A percentile compares a stretch with the other conserved stretches of the same genome.
Conservation (phyloP, 352 stramenopile genomes). For the Phytophthora fragariae region DNA sequence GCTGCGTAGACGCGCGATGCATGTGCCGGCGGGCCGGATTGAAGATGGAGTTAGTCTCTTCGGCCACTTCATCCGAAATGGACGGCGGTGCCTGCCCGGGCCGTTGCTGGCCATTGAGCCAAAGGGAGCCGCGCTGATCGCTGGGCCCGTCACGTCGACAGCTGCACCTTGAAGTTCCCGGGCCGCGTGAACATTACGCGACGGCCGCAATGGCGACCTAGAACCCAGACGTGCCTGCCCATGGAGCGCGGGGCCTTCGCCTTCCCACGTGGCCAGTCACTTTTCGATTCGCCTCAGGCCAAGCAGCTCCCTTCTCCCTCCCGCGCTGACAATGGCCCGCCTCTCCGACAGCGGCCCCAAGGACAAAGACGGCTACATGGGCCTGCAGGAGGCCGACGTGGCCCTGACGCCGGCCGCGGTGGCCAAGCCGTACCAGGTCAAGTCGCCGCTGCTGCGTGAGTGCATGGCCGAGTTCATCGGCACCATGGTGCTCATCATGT, state of each 20-base stretch:
- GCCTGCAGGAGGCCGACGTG: slow-evolving; percentile 38
- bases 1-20: not conserved
- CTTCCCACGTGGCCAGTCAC: slow-evolving; percentile 23
- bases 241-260: slow-evolving; percentile 22
- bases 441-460: slow-evolving; percentile 55
- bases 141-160: slow-evolving; percentile 25
- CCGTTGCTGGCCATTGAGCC: not conserved
- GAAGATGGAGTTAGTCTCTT: not conserved
- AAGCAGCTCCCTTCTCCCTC: slow-evolving; percentile 1
- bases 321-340: slow-evolving; percentile 18
- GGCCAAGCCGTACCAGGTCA: slow-evolving; percentile 42
- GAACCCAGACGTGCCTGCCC: not conserved
- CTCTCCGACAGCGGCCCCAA: slow-evolving; percentile 37
- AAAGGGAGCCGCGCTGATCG: not conserved
- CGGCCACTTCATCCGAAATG: slow-evolving; percentile 5
- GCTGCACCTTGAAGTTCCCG: slow-evolving; percentile 28
- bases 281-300: slow-evolving; percentile 19
- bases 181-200: slow-evolving; percentile 28
- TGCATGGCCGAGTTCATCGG: slow-evolving; percentile 73
- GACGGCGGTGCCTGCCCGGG: not conserved
- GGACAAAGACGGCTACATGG: slow-evolving; percentile 39
- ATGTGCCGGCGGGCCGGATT: slow-evolving; percentile 8
- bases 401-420: slow-evolving; percentile 15
- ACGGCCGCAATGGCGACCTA: slow-evolving; percentile 6
- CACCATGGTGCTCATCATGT: slow-evolving; percentile 63